Conservation (phyloP, 2,329 filamentous ascomycete genomes). For the Shiraia bambusicola region DNA sequence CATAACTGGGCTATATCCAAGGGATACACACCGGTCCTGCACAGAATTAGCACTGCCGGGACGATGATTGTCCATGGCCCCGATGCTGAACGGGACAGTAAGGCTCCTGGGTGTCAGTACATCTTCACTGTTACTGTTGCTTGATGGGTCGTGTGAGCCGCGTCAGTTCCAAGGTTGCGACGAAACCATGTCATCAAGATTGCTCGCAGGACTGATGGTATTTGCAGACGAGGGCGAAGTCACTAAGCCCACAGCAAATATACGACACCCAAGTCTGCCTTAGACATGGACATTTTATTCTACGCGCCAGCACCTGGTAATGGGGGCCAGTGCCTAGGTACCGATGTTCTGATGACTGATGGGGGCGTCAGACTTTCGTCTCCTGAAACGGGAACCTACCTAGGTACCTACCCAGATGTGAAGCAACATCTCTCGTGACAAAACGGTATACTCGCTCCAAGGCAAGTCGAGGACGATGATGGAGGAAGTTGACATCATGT, state of each 20-base stretch:
- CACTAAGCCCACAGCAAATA: conserved; percentile 8
- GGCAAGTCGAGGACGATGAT: neutral
- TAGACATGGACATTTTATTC: conserved; percentile 4
- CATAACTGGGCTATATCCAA: neutral
- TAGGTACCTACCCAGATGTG: too few species aligned
- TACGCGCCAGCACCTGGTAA: conserved; percentile 7
- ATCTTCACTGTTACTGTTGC: too few species aligned
- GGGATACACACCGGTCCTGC: neutral
- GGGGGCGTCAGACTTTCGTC: conserved; percentile 18
- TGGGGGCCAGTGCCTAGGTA: conserved; percentile 19
- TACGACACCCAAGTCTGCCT: conserved; percentile 8
- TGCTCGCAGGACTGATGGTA: conserved; percentile 1
- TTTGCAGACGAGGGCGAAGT: conserved; percentile 1
- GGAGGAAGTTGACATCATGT: conserved; percentile 4
- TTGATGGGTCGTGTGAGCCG: too few species aligned
- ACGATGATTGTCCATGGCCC: too few species aligned
- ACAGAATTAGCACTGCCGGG: too few species aligned
- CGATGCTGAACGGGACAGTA: too few species aligned
- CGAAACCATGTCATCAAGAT: conserved; percentile 3
- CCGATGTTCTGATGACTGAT: conserved; percentile 17
- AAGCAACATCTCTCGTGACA: neutral
- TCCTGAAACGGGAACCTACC: conserved; percentile 22
- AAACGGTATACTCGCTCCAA: neutral
- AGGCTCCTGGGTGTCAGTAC: too few species aligned
- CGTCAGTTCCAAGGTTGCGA: neutral